Base-by-base conservation (phyloP, 306 rosid species). In the Begonia masoniana region DNA sequence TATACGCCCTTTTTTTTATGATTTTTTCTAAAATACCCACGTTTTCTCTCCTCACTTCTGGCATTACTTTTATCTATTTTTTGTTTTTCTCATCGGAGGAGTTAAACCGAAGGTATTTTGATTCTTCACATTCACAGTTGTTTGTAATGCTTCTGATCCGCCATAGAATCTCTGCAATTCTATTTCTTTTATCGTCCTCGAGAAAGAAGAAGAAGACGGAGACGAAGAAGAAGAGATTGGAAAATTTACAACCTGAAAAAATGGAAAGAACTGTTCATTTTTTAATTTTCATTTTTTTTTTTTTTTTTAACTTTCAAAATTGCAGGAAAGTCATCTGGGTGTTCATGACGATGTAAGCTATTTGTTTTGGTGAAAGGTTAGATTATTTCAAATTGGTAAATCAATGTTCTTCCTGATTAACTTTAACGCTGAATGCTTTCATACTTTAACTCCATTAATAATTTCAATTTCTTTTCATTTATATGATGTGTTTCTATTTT, bases 31-130 rank as follows among this genome's bases (percentile, higher is more conserved):
- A 73, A 91, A 85, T 81, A 91, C 82, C 86, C 77, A 4, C 80
- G 88, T 71, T 89, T 85, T 81, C 74, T 48, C 82, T 67, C 77
- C 58, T 66, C 71, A 50, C 55, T 54, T 45, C n/a, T n/a, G 15
- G 39, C 39, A 41, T 16, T 9, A 15, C 17, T 56, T 53, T 50
- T 45, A 52, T 62, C 55, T 42, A 21, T 9, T 47, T 7, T 47
- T 13, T 12, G 15, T 39, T 21, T 0, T 26, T n/a, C 61, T 67
- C 71, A 64, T 47, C 56, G 7, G 39, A 71, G 85, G 70, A 76
- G 66, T 94, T 69, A 83, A 85, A 73, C 76, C 84, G 78, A 72
- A 71, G 82, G 82, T 91, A 79, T 86, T 91, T 81, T 71, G 92
- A 81, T 63, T 64, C 51, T 31, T 31, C 31, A 31, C 15, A 31